Percentiles rank a stretch among this genome's conserved stretches.
These are phyloP conservation scores for Thermochaetoides dissita DNA, from an alignment of 2,329 filamentous ascomycete species.

Conservation along the genomic window DNA sequence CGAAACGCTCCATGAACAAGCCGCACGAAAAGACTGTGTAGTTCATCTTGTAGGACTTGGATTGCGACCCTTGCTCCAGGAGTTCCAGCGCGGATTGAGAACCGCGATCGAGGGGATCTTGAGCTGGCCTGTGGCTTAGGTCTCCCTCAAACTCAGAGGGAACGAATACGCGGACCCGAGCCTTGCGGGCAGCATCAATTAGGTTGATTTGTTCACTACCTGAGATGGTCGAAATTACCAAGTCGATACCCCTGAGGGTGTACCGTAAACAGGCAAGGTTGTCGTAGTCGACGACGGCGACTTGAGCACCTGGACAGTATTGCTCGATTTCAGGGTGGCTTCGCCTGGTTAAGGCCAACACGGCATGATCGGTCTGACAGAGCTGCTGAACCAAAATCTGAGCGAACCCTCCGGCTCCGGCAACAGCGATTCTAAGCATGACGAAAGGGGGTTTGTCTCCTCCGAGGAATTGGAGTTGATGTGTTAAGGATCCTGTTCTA, in stretches of 20 bases:
- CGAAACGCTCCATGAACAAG: constrained; percentile 62
- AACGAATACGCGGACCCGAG: constrained; percentile 53
- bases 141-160: constrained; percentile 64
- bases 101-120: constrained; percentile 48
- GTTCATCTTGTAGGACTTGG: constrained; percentile 37
- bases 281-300: constrained; percentile 54
- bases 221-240: constrained; percentile 61
- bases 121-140: constrained; percentile 36
- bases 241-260: constrained; percentile 56
- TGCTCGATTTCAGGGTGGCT: constrained; percentile 37
- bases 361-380: constrained; percentile 49
- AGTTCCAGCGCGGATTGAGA: constrained; percentile 41
- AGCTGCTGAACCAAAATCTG: constrained; percentile 39
- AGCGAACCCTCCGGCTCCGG: constrained; percentile 32
- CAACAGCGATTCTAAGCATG: constrained; percentile 37
- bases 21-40: constrained; percentile 63
- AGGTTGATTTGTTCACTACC: constrained; percentile 53
- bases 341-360: constrained; percentile 47
- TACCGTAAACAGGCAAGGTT: constrained; percentile 44
- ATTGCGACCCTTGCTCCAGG: constrained; percentile 38
- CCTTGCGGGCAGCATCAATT: constrained; percentile 55
- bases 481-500: neutral
- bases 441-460: constrained; percentile 6
- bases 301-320: constrained; percentile 43
- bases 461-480: neutral